A percentile compares a stretch with the other conserved stretches of the same genome.
Evolutionary conservation across 2,329 filamentous ascomycete genomes (phyloP).

Genomic region (Nigrospora sphaerica): DNA sequence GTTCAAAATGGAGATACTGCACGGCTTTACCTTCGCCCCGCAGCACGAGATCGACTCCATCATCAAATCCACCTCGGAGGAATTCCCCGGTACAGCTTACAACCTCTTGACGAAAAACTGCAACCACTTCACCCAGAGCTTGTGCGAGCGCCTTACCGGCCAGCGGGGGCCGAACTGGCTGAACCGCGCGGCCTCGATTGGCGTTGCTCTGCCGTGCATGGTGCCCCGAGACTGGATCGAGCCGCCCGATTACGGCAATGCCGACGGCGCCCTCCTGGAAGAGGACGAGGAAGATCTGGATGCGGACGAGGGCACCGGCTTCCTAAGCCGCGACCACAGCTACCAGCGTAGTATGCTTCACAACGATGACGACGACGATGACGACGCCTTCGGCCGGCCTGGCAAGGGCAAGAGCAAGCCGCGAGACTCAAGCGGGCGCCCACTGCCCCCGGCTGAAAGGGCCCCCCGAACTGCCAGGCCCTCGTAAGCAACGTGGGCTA

Average conservation of each 20-base stretch:
- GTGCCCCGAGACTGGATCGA: conserved; percentile 78
- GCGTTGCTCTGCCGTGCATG: conserved; percentile 72
- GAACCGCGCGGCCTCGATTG: conserved; percentile 78
- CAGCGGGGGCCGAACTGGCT: conserved; percentile 67
- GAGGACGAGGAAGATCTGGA: conserved; percentile 33
- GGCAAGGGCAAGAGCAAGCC: conserved; percentile 36
- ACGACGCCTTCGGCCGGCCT: conserved; percentile 28
- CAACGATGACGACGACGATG: conserved; percentile 15
- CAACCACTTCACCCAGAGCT: conserved; percentile 78
- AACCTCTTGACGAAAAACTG: conserved; percentile 80
- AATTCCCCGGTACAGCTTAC: conserved; percentile 70
- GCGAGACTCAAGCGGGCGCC: conserved; percentile 43
- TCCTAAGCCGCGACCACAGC: conserved; percentile 38
- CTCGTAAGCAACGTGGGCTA: too few relatives aligned
- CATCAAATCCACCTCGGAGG: conserved; percentile 59
- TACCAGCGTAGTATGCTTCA: conserved; percentile 14
- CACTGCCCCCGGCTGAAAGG: conserved; percentile 44
- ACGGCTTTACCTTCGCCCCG: conserved; percentile 69
- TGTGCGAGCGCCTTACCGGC: conserved; percentile 68
- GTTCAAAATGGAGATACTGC: conserved; percentile 67
- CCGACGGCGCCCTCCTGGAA: conserved; percentile 62
- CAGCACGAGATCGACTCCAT: conserved; percentile 64
- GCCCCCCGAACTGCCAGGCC: conserved; percentile 27
- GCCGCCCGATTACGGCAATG: conserved; percentile 67
- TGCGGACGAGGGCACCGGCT: conserved; percentile 46